Conservation (phyloP, 2,329 filamentous ascomycete genomes). For the Bipolaris bicolor region DNA sequence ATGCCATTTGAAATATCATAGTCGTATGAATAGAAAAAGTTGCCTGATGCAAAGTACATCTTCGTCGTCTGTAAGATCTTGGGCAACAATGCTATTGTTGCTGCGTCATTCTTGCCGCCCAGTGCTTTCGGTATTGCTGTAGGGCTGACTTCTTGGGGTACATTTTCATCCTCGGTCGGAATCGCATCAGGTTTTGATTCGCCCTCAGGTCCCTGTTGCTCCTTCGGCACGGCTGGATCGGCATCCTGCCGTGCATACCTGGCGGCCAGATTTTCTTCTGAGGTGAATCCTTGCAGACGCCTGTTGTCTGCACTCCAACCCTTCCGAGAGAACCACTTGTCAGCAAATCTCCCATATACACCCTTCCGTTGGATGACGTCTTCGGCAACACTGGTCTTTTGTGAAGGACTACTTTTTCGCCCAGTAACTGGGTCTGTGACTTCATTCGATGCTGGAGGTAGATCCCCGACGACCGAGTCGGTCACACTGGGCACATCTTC, state of each 20-base stretch:
- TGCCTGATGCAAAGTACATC: conserved; percentile 79
- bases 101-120: conserved; percentile 40
- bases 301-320: conserved; percentile 78
- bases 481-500: conserved; percentile 45
- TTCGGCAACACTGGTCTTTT: conserved; percentile 70
- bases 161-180: conserved; percentile 28
- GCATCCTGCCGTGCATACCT: conserved; percentile 45
- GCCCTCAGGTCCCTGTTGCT: conserved; percentile 29
- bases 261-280: conserved; percentile 53
- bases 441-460: conserved; percentile 41
- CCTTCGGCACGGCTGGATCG: conserved; percentile 34
- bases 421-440: conserved; percentile 41
- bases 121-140: conserved; percentile 46
- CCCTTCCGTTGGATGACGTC: conserved; percentile 86
- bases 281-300: conserved; percentile 71
- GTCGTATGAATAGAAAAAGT: conserved; percentile 96
- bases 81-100: conserved; percentile 65
- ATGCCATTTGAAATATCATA: conserved; percentile 81
- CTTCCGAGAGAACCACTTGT: conserved; percentile 86
- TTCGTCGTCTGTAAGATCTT: conserved; percentile 84
- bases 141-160: conserved; percentile 34
- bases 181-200: conserved; percentile 29
- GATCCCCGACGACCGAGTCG: conserved; percentile 47
- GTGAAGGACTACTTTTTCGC: conserved; percentile 30
- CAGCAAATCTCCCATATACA: conserved; percentile 85